Conservation (phyloP, 2,329 filamentous ascomycete species). For the Xylaria multiplex region DNA sequence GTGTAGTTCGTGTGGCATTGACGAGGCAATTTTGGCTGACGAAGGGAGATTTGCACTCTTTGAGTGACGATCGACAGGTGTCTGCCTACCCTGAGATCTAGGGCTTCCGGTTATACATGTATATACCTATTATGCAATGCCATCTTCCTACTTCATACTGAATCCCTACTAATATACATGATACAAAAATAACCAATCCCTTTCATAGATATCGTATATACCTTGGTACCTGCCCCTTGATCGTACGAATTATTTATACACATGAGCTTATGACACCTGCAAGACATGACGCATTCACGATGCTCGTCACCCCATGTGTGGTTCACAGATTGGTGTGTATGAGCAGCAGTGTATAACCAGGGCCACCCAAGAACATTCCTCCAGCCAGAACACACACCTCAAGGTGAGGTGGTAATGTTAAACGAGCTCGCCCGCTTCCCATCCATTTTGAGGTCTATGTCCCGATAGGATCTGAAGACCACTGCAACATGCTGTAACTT, state of each 20-base stretch:
- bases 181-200: background rate
- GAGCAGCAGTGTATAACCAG: background rate
- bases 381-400: too few species aligned
- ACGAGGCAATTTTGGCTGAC: conserved; percentile 23
- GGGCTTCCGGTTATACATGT: too few species aligned
- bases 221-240: background rate
- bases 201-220: background rate
- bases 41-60: conserved; percentile 5
- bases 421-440: conserved; percentile 29
- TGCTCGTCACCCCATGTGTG: conserved; percentile 7
- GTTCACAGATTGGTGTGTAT: background rate
- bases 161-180: background rate
- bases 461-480: conserved; percentile 30
- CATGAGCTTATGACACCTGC: conserved; percentile 11
- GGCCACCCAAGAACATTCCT: background rate
- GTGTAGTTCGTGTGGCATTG: conserved; percentile 17
- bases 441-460: conserved; percentile 23
- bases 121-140: too few species aligned
- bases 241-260: conserved; percentile 7
- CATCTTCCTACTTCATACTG: background rate
- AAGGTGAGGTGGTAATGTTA: conserved; percentile 32
- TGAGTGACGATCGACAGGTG: conserved; percentile 7
- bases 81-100: background rate
- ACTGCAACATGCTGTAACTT: conserved; percentile 13
- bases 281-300: conserved; percentile 17